Base-by-base conservation (phyloP, 441 rosid species). In the Bruguiera hainesii region DNA sequence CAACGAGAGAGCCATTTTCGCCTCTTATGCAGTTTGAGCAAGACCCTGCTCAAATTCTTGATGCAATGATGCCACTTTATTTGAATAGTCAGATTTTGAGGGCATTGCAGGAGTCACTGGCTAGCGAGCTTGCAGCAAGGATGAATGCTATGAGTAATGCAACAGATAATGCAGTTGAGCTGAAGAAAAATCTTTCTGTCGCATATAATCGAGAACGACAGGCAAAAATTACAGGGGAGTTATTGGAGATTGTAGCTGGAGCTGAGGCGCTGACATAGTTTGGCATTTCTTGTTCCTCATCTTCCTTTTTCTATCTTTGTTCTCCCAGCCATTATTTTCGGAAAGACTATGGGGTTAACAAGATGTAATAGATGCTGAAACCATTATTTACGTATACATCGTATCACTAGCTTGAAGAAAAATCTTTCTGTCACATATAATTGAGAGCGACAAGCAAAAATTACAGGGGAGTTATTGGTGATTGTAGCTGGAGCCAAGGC, bases 61-160 rank as follows among this genome's bases (percentile, higher is more conserved):
- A 90, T 78, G 96, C 94, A 15, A 80, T 88, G 90, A 79, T 90
- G 87, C 96, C 94, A 66, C 78, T 88, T 71, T 88, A 90, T 76
- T 33, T 88, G 73, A 88, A 88, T 63, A 83, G 94, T 71, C 97
- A 88, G 81, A 84, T 88, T 67, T 70, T 90, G 76, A 84, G 89
- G 70, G 89, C 92, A 31, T 64, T 90, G 78, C 97, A 88, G 76
- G 97, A 90, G 37, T 85, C 92, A 11, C 63, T 81, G 10, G 96
- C 91, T 4, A 90, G 93, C 75, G 93, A 90, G 78, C 78, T 87
- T 0, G 83, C 90, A 0, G 75, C 90, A 7, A 83, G 94, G 81
- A 90, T 90, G 97, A 85, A 65, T 52, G 86, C 92, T 0, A 90
- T 86, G 94, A 85, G 87, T 72, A 82, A 68, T 73, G 92, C 97